Evolutionary conservation across 2,329 filamentous ascomycete genomes (phyloP), one percentile per base, ranked within the genome.

Genomic region (Grosmannia huntii): DNA sequence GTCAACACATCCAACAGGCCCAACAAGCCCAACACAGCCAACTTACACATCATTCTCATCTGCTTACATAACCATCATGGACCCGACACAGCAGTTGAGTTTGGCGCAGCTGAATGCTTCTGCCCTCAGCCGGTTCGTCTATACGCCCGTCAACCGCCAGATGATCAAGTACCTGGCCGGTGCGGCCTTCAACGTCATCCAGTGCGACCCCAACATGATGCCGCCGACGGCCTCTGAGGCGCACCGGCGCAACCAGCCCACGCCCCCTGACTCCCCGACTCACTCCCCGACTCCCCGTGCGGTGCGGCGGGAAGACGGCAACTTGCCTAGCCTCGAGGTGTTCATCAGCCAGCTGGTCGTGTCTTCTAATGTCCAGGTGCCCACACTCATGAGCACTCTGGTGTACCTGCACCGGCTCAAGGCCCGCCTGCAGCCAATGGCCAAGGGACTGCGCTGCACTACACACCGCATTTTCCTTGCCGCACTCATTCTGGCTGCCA

Each of bases 381-480:
- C 94, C 14, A 99, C 94, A 9, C 81, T 99, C 65, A 97, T 99
- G 94, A 92, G 90, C 41, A 91, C 91, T 9, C 81, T 99, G 48
- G 90, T 97, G 70, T 99, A 96, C 78, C 85, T 99, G 59, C 83
- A 82, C 68, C 84, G 91, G 61, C 82, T 99, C 68, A 88, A 86
- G 74, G 81, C 86, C 56, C 86, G 89, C 65, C 84, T 99, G 31
- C 92, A 95, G 64, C 89, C 92, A 60, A 90, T 96, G 69, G 92
- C 94, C 66, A 96, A 96, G 75, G 94, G 94, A 63, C 89, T 97
- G 75, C 86, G 88, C 66, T 97, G 94, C 79, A 97, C 94, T 27
- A 90, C 92, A 53, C 94, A 99, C 77, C 87, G 94, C 67, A 97
- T 99, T 79, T 97, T 99, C 76, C 82, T 99, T 54, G 92, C 89